Conservation (phyloP, 805 yeast species). For the Nakazawaea pomicola region DNA sequence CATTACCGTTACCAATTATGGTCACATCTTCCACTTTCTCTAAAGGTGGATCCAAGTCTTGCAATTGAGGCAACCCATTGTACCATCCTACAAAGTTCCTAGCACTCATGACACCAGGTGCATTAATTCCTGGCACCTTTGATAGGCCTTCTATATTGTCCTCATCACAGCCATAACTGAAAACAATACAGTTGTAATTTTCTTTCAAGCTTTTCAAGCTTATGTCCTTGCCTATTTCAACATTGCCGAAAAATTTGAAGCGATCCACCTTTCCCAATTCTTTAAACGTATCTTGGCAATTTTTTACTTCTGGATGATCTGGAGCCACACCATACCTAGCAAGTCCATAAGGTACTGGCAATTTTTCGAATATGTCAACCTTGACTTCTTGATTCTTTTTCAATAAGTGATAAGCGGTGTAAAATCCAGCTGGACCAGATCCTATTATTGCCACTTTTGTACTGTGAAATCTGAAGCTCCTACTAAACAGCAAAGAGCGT, state of each 20-base stretch:
- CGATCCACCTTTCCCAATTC: constrained; percentile 34
- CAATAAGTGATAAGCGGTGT: constrained; percentile 73
- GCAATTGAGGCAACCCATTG: constrained; percentile 75
- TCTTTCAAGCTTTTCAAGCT: constrained; percentile 41
- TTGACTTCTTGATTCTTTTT: constrained; percentile 34
- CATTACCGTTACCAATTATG: constrained; percentile 96
- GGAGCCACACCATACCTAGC: constrained; percentile 98
- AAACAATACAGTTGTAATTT: constrained; percentile 66
- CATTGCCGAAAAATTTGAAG: constrained; percentile 68
- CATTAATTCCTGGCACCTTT: constrained; percentile 51
- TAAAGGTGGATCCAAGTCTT: constrained; percentile 50
- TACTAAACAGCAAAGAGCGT: too few species aligned
- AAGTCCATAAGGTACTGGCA: constrained; percentile 89
- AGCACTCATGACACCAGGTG: constrained; percentile 71
- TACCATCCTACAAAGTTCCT: constrained; percentile 94
- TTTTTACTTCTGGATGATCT: constrained; percentile 95
- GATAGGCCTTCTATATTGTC: constrained; percentile 46
- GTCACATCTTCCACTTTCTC: constrained; percentile 58
- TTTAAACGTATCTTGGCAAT: constrained; percentile 70
- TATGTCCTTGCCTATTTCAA: constrained; percentile 60
- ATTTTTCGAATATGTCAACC: constrained; percentile 75
- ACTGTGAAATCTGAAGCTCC: constrained; percentile 3
- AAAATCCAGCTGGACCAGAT: constrained; percentile 95
- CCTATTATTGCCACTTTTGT: constrained; percentile 74
- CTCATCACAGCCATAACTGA: constrained; percentile 78